Evolutionary conservation across 169 alveolate species (phyloP), one percentile per base, ranked within the genome.

Genomic region (Theileria luwenshuni): DNA sequence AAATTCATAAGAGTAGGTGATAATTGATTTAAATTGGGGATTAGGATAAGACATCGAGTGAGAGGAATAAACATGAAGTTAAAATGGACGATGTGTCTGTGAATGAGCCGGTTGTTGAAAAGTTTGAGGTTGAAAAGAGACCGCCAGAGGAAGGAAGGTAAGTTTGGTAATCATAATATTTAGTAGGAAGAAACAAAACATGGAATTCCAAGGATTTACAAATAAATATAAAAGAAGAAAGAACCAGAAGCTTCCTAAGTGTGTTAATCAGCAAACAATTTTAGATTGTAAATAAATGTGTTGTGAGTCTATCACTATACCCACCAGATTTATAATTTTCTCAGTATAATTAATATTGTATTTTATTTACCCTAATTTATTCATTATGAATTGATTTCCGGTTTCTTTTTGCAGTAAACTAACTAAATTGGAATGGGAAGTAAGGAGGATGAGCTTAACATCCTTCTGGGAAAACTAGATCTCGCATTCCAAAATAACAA

Each of bases 371-470:
- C n/a, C n/a, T n/a, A n/a, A n/a, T n/a, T n/a, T n/a, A n/a, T n/a
- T n/a, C n/a, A n/a, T n/a, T n/a, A n/a, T n/a, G n/a, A n/a, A n/a
- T n/a, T n/a, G n/a, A n/a, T n/a, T n/a, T n/a, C n/a, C n/a, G n/a
- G n/a, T n/a, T n/a, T n/a, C n/a, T n/a, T n/a, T n/a, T n/a, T n/a
- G n/a, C n/a, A n/a, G n/a, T n/a, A n/a, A n/a, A n/a, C n/a, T n/a
- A n/a, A n/a, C n/a, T n/a, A n/a, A 25, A 19, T 21, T 15, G 21
- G 56, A 68, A 76, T 76, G 86, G 30, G 69, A 32, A 61, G 70
- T 27, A 76, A 76, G 67, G 79, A 76, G 49, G 86, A 76, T 63
- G 79, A 76, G 15, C 23, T 76, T 32, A 30, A 65, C 62, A 52
- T 60, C 72, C 25, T 76, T 38, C 61, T 76, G 61, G 48, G 30